Evolutionary conservation across 345 rosid genomes (phyloP).

Genomic region (Gossypium mustelinum): DNA sequence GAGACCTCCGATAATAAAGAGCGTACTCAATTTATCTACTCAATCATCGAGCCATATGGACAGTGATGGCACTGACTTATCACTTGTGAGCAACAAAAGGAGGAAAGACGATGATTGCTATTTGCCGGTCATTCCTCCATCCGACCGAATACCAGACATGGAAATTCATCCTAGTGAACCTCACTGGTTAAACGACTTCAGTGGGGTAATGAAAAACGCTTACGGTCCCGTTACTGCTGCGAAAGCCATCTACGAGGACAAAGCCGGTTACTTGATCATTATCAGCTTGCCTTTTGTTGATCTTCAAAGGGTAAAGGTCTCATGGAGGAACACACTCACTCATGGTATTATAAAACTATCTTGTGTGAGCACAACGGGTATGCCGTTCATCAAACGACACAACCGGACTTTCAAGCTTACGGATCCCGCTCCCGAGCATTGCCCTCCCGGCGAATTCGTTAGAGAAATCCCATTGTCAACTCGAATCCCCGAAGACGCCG

Average conservation of each 20-base stretch:
- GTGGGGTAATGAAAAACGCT: conserved; percentile 71
- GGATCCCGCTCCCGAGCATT: conserved; percentile 85
- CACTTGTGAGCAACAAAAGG: conserved; percentile 41
- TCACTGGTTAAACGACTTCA: neutral
- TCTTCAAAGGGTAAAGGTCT: conserved; percentile 83
- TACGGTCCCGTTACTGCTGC: conserved; percentile 55
- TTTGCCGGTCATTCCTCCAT: conserved; percentile 43
- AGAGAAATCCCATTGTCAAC: conserved; percentile 80
- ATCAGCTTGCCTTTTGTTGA: conserved; percentile 88
- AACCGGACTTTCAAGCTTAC: conserved; percentile 80
- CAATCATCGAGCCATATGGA: conserved; percentile 53
- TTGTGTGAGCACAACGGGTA: conserved; percentile 65
- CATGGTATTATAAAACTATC: conserved; percentile 84
- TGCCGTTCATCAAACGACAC: conserved; percentile 30
- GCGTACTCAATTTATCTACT: conserved; percentile 65
- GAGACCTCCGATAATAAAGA: conserved; percentile 49
- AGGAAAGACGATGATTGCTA: conserved; percentile 48
- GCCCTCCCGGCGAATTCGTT: conserved; percentile 94
- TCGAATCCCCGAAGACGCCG: conserved; percentile 93
- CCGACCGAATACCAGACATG: conserved; percentile 41
- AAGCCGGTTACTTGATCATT: conserved; percentile 67
- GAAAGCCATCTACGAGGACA: conserved; percentile 13
- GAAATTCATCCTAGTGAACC: conserved; percentile 61
- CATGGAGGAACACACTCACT: conserved; percentile 84
- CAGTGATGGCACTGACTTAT: conserved; percentile 45